Base-by-base conservation (phyloP, 306 rosid species). In the Dryas drummondii region DNA sequence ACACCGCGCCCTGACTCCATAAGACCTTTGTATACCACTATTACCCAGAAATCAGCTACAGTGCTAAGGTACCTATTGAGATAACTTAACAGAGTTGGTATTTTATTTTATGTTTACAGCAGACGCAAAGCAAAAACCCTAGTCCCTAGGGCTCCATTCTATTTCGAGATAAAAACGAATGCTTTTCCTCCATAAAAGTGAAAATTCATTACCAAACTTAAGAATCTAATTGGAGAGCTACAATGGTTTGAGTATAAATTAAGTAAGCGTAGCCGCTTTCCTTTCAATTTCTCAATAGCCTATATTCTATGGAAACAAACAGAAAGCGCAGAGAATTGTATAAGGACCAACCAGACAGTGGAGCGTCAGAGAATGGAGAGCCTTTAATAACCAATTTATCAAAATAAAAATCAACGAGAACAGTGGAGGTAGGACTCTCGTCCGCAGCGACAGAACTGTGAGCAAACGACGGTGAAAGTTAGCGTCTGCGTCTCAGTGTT, bases 111-210 rank as follows among this genome's bases (percentile, higher is more conserved):
- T 32, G 37, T 32, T 32, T 5, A 53, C 4, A 8, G 55, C 42
- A 68, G 46, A 68, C 5, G n/a, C 46, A 37, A 15, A 61, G 66
- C 66, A 17, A 37, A 58, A 63, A 63, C 68, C 68, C 68, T 63
- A 41, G 47, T 63, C 49, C 44, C 11, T 4, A 41, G 26, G 9
- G 68, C 26, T 41, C 68, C 49, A 63, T 63, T 63, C 68, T 63
- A 41, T 15, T 63, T 63, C 11, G 53, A 65, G 7, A 44, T 16
- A 15, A 44, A 45, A 7, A 1, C 17, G 48, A 19, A 49, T 8
- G 19, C 4, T 68, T 22, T 12, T 27, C 40, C 67, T 32, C 15
- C 66, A 10, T 17, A 14, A 55, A 41, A 56, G 17, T 9, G 51
- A n/a, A 10, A 70, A 6, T n/a, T 71, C 37, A 42, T 41, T 14